Conservation (phyloP, 2,329 filamentous ascomycete genomes). For the Orbilia javanica region DNA sequence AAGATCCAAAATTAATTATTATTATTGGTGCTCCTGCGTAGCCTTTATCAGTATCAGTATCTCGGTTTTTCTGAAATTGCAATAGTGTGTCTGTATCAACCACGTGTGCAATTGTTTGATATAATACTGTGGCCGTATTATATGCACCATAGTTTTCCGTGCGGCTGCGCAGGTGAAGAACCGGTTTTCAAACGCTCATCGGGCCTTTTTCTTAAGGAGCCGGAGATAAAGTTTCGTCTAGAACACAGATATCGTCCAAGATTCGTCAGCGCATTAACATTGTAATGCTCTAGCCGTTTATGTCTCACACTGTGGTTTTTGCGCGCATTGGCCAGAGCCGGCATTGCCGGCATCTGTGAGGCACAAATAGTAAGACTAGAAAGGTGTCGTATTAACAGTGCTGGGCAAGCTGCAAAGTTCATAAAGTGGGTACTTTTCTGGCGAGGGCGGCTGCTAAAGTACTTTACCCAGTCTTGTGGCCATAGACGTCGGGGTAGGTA, state of each 20-base stretch:
- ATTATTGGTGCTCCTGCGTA: not conserved
- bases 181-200: not conserved
- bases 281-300: not conserved
- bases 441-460: slow-evolving; percentile 57
- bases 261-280: slow-evolving; percentile 3
- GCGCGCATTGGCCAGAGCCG: slow-evolving; percentile 22
- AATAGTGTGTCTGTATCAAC: slow-evolving; percentile 7
- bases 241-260: not conserved
- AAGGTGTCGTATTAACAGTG: not conserved
- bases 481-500: slow-evolving; percentile 46
- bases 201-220: not conserved
- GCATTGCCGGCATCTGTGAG: slow-evolving; percentile 34
- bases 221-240: slow-evolving; percentile 22
- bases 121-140: slow-evolving; percentile 19
- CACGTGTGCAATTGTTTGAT: slow-evolving; percentile 40
- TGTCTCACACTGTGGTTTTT: slow-evolving; percentile 1
- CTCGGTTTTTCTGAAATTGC: slow-evolving; percentile 2
- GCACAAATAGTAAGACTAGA: slow-evolving; percentile 15
- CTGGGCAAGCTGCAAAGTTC: not conserved
- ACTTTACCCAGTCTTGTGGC: slow-evolving; percentile 46
- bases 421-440: slow-evolving; percentile 39
- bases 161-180: not conserved
- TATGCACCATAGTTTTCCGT: slow-evolving; percentile 13
- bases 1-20: not conserved
- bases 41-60: not conserved